Evolutionary conservation across 345 rosid genomes (phyloP).

Genomic region (Brassica cretica): DNA sequence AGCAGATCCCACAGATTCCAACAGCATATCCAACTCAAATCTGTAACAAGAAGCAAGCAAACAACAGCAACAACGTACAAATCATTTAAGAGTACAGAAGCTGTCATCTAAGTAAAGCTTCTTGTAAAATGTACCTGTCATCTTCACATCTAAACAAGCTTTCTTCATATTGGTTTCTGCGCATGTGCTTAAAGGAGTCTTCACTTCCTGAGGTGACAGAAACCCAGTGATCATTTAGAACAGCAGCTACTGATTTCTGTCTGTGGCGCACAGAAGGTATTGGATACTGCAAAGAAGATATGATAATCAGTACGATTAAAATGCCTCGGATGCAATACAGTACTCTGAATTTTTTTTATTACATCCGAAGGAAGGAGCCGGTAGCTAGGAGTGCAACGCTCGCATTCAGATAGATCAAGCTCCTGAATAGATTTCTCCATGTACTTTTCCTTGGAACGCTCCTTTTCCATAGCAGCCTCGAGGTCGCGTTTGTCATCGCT

Average conservation of each 20-base stretch:
- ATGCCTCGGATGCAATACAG: not conserved
- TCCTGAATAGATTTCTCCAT: constrained; percentile 88
- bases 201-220: constrained; percentile 98
- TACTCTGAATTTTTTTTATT: constrained; percentile 15
- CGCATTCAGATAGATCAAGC: constrained; percentile 90
- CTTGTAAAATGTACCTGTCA: constrained; percentile 57
- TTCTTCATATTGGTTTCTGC: constrained; percentile 94
- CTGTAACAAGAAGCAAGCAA: constrained; percentile 40
- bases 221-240: constrained; percentile 95
- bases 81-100: not conserved
- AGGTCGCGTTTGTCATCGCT: constrained; percentile 65
- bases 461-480: constrained; percentile 66
- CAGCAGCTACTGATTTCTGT: constrained; percentile 74
- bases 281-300: constrained; percentile 62
- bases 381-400: constrained; percentile 91
- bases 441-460: constrained; percentile 72
- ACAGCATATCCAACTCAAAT: constrained; percentile 97
- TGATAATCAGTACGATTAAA: not conserved
- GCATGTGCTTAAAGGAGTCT: constrained; percentile 98
- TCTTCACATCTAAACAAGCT: constrained; percentile 97
- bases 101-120: not conserved
- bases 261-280: constrained; percentile 57
- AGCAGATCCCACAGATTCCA: constrained; percentile 88
- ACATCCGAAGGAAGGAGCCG: constrained; percentile 92
- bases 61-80: not conserved